Evolutionary conservation across 768 basidiomycete species (phyloP).

Genomic region (Lactifluus pinguis): DNA sequence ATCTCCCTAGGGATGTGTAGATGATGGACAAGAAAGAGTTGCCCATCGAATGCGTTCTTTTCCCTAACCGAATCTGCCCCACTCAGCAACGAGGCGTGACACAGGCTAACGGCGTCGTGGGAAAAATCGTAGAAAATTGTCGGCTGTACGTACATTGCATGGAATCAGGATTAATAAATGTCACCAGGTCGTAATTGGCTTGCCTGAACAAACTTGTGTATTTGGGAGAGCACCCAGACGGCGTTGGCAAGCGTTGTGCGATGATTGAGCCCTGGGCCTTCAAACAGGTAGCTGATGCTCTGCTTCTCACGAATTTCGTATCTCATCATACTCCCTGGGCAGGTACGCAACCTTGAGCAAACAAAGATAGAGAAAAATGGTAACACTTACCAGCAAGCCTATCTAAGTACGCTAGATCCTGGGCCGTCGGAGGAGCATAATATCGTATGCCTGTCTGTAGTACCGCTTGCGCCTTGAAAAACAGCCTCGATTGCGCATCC

Average conservation of each 20-base stretch:
- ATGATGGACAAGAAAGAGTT: conserved; percentile 35
- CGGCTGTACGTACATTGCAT: conserved; percentile 42
- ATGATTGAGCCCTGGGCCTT: conserved; percentile 42
- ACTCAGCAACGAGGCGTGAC: conserved; percentile 57
- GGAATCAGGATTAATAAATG: neutral
- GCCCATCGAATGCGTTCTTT: conserved; percentile 54
- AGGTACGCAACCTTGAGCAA: conserved; percentile 26
- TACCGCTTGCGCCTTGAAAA: conserved; percentile 87
- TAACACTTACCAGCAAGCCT: conserved; percentile 56
- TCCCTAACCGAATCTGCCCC: conserved; percentile 35
- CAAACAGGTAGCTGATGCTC: too few species aligned
- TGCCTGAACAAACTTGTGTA: too few species aligned
- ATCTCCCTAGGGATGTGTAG: conserved; percentile 89
- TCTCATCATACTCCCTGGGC: conserved; percentile 37
- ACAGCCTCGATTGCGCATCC: too few species aligned
- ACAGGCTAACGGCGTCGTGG: conserved; percentile 80
- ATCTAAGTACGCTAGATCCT: conserved; percentile 83
- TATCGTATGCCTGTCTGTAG: conserved; percentile 63
- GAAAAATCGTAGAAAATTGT: conserved; percentile 37
- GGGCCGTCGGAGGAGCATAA: conserved; percentile 49
- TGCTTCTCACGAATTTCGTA: conserved; percentile 41
- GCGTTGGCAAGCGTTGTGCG: conserved; percentile 46
- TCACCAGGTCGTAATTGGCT: neutral
- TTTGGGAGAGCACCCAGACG: conserved; percentile 45
- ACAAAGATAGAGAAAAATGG: neutral